Conservation (phyloP, 345 rosid species). For the Abelmoschus esculentus region DNA sequence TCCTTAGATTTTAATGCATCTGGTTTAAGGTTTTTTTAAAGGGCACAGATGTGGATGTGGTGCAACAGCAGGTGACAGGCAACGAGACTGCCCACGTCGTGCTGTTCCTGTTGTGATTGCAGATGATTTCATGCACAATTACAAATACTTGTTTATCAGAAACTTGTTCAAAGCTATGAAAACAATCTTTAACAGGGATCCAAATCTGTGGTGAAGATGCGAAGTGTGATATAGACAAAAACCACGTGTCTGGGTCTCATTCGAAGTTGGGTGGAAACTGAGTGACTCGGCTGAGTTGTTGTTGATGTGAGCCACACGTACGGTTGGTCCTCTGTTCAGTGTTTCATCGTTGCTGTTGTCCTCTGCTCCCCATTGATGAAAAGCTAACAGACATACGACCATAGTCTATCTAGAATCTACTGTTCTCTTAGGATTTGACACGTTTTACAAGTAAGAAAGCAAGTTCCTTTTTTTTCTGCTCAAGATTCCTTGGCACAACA, state of each 20-base stretch:
- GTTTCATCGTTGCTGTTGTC: background rate
- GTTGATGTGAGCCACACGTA: background rate
- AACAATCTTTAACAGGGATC: background rate
- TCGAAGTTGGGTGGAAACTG: background rate
- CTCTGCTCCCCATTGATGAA: no score
- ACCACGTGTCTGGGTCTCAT: background rate
- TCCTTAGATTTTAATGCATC: background rate
- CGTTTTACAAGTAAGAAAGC: no score
- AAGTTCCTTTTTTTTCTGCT: no score
- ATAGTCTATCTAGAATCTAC: no score
- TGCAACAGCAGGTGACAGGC: constrained; percentile 41
- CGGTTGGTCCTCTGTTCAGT: background rate
- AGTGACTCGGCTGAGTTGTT: background rate
- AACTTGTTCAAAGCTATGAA: background rate
- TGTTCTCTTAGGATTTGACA: no score
- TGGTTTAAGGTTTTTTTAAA: background rate
- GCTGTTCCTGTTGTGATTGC: background rate
- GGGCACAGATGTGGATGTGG: constrained; percentile 37
- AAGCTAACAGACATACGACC: no score
- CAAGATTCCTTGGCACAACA: background rate
- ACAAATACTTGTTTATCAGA: background rate
- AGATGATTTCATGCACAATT: constrained; percentile 9
- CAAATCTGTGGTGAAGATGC: constrained; percentile 1
- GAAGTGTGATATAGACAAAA: background rate
- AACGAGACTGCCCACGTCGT: constrained; percentile 50